Base-by-base conservation (phyloP, 768 basidiomycete species). In the Tylopilus intermedius region DNA sequence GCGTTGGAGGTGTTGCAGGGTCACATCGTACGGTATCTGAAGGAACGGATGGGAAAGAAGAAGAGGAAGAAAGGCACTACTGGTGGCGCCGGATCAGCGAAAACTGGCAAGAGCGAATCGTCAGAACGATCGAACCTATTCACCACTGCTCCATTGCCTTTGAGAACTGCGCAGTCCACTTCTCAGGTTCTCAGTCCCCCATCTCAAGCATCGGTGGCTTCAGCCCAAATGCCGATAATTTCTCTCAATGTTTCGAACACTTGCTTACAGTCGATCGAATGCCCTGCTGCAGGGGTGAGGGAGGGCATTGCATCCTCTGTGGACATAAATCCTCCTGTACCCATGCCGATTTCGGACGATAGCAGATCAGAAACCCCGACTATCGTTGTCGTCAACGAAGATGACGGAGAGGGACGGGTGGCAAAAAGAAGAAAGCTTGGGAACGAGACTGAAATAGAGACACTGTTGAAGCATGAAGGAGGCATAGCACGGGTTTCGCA, bases 1-100 rank as follows among this genome's bases (percentile, higher is more conserved):
- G 91, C 93, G 6, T 71, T 95, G 47, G 80, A 82, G 58, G 84
- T 91, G 21, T 72, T 95, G 51, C 91, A 92, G 56, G 83, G 80
- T 2, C 88, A 93, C 61, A 90, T 94, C 66, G 88, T 92, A 40
- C 80, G 86, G 49, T 88, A 84, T 55, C 71, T 93, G 64, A 94
- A 94, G 70, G 88, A 92, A 67, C 76, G 74, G 57, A 79, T 83
- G 58, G 62, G 66, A 11, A 67, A 64, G 54, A 68, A 68, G 50
- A 68, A 67, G 68, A 73, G 68, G 68, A 74, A 51, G 71, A 78
- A 62, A 62, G 64, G 38, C 48, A 74, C 4, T 59, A 67, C 42
- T 37, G 75, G 24, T 51, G 68, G 62, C 27, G 65, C 57, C 15
- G 72, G 70, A 50, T 65, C 74, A 62, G 69, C 70, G 53, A 59